Evolutionary conservation across 2,329 filamentous ascomycete species (phyloP).

Genomic region (Fusarium acutatum): DNA sequence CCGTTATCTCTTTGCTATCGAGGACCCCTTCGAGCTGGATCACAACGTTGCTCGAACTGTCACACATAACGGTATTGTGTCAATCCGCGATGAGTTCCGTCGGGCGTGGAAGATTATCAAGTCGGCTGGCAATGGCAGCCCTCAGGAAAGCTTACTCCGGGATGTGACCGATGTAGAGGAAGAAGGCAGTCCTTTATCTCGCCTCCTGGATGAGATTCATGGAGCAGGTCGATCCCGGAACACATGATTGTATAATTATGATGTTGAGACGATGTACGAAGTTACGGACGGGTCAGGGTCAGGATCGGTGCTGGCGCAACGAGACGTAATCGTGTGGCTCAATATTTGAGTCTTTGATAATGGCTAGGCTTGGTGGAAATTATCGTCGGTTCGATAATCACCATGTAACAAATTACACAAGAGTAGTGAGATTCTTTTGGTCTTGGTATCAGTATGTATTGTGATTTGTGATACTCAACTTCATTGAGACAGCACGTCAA

Average conservation of each 20-base stretch:
- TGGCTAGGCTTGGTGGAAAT: background rate
- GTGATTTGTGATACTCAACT: background rate
- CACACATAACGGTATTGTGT: conserved; percentile 81
- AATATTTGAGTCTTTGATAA: background rate
- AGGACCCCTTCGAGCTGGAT: conserved; percentile 88
- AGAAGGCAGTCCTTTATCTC: conserved; percentile 35
- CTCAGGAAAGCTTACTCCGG: conserved; percentile 61
- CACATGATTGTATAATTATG: conserved; percentile 23
- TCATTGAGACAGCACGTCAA: conserved; percentile 36
- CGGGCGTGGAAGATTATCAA: conserved; percentile 79
- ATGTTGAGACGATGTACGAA: conserved; percentile 15
- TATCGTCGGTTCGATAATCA: background rate
- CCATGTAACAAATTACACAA: background rate
- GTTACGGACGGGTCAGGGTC: background rate
- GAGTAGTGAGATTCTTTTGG: background rate
- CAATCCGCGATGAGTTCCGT: conserved; percentile 85
- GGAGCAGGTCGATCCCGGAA: conserved; percentile 27
- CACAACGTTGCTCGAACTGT: conserved; percentile 92
- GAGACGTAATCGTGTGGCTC: background rate
- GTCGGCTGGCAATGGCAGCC: conserved; percentile 53
- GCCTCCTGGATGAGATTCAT: conserved; percentile 48
- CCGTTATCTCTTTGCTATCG: conserved; percentile 87
- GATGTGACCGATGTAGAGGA: conserved; percentile 53
- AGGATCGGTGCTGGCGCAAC: conserved; percentile 12
- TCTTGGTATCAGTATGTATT: background rate